Conservation (phyloP, 495 filamentous ascomycete genomes). For the Pyronema domesticum region DNA sequence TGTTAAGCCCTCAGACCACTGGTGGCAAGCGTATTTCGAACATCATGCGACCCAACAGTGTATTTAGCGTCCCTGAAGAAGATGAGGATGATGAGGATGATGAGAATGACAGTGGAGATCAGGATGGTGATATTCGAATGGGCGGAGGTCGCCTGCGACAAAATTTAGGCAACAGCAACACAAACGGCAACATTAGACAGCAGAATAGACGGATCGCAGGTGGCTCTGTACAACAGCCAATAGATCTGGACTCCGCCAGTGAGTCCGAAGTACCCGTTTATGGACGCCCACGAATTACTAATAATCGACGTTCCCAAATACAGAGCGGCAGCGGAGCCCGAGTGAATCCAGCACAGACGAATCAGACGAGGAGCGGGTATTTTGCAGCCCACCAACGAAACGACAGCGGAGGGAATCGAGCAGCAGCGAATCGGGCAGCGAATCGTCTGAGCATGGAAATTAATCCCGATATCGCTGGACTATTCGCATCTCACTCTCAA, state of each 20-base stretch:
- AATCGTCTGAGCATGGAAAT: constrained; percentile 11
- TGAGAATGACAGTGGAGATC: constrained; percentile 17
- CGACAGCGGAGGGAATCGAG: background rate
- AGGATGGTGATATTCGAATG: constrained; percentile 20
- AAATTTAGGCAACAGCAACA: background rate
- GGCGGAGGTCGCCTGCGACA: constrained; percentile 1
- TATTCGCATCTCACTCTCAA: constrained; percentile 12
- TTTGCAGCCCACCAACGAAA: constrained; percentile 12
- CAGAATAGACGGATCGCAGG: constrained; percentile 1
- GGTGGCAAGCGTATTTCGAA: background rate
- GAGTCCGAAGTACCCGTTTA: constrained; percentile 9
- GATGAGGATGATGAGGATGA: constrained; percentile 19
- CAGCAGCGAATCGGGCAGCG: background rate
- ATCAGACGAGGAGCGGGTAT: constrained; percentile 2
- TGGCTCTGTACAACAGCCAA: constrained; percentile 3
- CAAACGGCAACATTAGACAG: background rate
- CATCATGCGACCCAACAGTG: constrained; percentile 5
- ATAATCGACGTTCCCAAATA: background rate
- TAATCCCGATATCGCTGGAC: constrained; percentile 10
- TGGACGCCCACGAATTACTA: constrained; percentile 7
- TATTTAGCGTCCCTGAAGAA: constrained; percentile 21
- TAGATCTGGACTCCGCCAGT: constrained; percentile 14
- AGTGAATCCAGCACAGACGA: no score
- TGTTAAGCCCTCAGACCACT: constrained; percentile 6
- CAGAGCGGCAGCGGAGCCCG: background rate